Evolutionary conservation across 2,329 filamentous ascomycete genomes (phyloP), one percentile per base, ranked within the genome.

Genomic region (Canariomyces notabilis): DNA sequence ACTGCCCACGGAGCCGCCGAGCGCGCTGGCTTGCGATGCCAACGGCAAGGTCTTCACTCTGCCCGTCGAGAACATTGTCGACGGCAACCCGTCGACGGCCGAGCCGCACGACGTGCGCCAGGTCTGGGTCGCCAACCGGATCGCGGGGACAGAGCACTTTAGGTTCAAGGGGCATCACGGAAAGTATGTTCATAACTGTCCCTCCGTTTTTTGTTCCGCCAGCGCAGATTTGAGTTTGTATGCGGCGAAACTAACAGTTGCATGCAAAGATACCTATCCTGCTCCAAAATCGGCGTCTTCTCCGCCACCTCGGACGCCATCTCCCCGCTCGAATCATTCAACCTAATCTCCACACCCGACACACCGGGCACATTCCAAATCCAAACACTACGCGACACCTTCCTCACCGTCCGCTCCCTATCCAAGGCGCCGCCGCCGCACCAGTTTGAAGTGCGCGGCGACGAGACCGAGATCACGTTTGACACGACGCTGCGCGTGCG

Each of bases 61-160:
- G 57, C 71, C 76, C 12, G 71, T 98, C 40, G 89, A 95, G 71
- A 96, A 97, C 63, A 83, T 95, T 29, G 78, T 95, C 50, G 90
- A 96, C 47, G 82, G 75, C 20, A 85, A 95, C 62, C 79, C 87
- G 3, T 66, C 76, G n/a, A 95, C 82, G 5, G 89, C 91, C 7
- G 93, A 98, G 68, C 93, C 93, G 40, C 90, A 96, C 66, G 90
- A 97, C 64, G 90, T 97, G 50, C 76, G 91, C 50, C 90, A 96
- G 70, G 93, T 98, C 14, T 98, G 91, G 87, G 80, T 97, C 54
- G 89, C 87, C 50, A 95, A 86, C 57, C 79, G 78, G 55, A 83
- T 96, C 11, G 79, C 84, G 1, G 91, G 91, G 3, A 91, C 86
- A 1, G 87, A 94, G 53, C 76, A 77, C 26, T 84, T 88, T 57